Evolutionary conservation across 2,329 filamentous ascomycete genomes (phyloP), one percentile per base, ranked within the genome.

Genomic region (Purpureocillium takamizusanense): DNA sequence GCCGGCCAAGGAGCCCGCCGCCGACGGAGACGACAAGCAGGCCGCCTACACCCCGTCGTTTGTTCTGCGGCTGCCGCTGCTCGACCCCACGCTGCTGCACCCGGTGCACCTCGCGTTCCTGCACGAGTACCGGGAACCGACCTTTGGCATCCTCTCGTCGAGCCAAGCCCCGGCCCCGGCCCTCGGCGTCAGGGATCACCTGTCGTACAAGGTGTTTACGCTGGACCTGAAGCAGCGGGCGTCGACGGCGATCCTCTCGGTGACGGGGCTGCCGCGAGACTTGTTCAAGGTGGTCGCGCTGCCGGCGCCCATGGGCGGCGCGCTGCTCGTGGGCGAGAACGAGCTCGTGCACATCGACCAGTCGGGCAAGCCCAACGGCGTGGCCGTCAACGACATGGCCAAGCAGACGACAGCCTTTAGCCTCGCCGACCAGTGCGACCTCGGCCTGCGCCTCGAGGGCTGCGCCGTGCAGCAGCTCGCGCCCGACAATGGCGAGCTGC

Each of bases 81-180:
- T 98, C 62, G 90, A 97, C 60, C 85, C 89, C 45, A 79, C 76
- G 46, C 73, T 98, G 50, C 78, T 90, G 43, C 85, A 95, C 61
- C 88, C 90, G 35, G 80, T 95, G 53, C 86, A 95, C 56, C 77
- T 98, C 54, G 82, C 86, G 39, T 98, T 98, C 60, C 69, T 98
- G 47, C 78, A 97, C 71, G 90, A 97, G 66, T 98, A 98, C 62
- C 82, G 92, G 59, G 92, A 97, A 62, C 90, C 92, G 11, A 98
- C 92, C 0, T 95, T 98, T 65, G 92, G 90, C 40, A 89, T 98
- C 43, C 70, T 98, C 31, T 92, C 87, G 34, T 86, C 89, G 2
- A 81, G 79, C 37, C 68, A 78, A 46, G 72, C 81, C 28, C 78
- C 82, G 12, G 89, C 88, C n/a, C 71, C 74, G 39, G 81, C 86